Evolutionary conservation across 352 stramenopile species (phyloP).

Genomic region (Globisporangium carolinianum): DNA sequence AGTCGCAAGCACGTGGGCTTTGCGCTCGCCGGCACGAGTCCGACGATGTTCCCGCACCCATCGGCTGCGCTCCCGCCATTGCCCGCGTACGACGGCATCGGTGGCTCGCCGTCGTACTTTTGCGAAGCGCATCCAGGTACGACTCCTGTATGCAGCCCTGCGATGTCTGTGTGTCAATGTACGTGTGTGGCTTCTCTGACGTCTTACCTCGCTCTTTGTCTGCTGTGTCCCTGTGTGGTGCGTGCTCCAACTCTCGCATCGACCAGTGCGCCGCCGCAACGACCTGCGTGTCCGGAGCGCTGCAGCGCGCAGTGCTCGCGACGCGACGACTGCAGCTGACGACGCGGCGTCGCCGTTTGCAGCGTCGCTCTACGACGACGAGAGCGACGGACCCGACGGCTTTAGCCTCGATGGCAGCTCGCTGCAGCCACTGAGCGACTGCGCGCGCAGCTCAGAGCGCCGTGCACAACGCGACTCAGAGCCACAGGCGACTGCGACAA

Average conservation of each 20-base stretch:
- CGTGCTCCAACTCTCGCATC: too few relatives aligned
- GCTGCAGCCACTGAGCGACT: background rate
- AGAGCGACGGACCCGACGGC: conserved; percentile 10
- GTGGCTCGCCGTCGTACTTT: conserved; percentile 74
- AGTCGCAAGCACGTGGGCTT: conserved; percentile 16
- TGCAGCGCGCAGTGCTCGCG: background rate
- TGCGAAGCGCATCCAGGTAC: conserved; percentile 45
- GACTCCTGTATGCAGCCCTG: background rate
- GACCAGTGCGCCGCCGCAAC: conserved; percentile 9
- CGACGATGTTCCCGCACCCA: conserved; percentile 16
- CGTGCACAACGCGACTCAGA: background rate
- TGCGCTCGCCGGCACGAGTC: conserved; percentile 8
- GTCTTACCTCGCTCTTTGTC: background rate
- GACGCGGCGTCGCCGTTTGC: conserved; percentile 1
- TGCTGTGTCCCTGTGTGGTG: background rate
- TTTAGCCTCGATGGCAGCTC: conserved; percentile 13
- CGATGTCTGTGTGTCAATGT: too few relatives aligned
- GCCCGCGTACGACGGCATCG: conserved; percentile 75
- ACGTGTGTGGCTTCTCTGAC: background rate
- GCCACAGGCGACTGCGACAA: background rate
- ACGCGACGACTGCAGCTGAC: background rate
- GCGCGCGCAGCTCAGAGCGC: background rate
- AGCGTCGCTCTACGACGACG: conserved; percentile 5
- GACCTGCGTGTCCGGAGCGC: conserved; percentile 1
- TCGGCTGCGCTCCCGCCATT: conserved; percentile 47